Conservation (phyloP, 331 rosid species). For the Malus hybrid region DNA sequence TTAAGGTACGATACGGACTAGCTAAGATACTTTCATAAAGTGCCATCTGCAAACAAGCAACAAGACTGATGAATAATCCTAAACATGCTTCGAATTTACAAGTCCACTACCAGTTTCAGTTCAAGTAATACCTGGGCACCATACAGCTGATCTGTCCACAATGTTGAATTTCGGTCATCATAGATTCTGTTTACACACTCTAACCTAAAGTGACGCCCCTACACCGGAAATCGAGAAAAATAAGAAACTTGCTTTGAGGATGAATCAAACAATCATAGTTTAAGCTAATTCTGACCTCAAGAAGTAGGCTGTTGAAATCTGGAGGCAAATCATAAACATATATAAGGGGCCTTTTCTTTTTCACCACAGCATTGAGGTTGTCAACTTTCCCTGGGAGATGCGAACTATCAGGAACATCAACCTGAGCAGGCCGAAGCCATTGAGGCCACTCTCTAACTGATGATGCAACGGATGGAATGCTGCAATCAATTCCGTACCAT, state of each 20-base stretch:
- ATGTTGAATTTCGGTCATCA: conserved; percentile 46
- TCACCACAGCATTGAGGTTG: conserved; percentile 51
- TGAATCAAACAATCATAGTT: conserved; percentile 11
- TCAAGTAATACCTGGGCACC: conserved; percentile 71
- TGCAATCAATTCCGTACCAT: conserved; percentile 97
- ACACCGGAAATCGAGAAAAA: conserved; percentile 13
- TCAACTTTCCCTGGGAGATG: conserved; percentile 23
- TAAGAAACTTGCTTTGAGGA: conserved; percentile 15
- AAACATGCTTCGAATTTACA: not conserved
- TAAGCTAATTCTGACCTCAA: conserved; percentile 62
- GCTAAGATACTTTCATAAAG: conserved; percentile 75
- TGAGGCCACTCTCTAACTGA: conserved; percentile 81
- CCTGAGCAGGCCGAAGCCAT: conserved; percentile 82
- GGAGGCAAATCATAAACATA: conserved; percentile 89
- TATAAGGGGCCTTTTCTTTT: conserved; percentile 85
- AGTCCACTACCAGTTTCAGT: not conserved
- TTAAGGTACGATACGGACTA: conserved; percentile 77
- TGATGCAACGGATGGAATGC: conserved; percentile 64
- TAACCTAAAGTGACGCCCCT: conserved; percentile 88
- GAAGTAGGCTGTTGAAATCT: conserved; percentile 75
- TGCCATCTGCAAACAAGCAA: conserved; percentile 53
- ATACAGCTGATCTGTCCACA: conserved; percentile 69
- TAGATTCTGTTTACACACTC: conserved; percentile 86
- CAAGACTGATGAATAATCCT: conserved; percentile 5
- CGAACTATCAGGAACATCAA: conserved; percentile 49